Evolutionary conservation across 2,329 filamentous ascomycete genomes (phyloP).

Genomic region (Ophiostoma himal-ulmi): DNA sequence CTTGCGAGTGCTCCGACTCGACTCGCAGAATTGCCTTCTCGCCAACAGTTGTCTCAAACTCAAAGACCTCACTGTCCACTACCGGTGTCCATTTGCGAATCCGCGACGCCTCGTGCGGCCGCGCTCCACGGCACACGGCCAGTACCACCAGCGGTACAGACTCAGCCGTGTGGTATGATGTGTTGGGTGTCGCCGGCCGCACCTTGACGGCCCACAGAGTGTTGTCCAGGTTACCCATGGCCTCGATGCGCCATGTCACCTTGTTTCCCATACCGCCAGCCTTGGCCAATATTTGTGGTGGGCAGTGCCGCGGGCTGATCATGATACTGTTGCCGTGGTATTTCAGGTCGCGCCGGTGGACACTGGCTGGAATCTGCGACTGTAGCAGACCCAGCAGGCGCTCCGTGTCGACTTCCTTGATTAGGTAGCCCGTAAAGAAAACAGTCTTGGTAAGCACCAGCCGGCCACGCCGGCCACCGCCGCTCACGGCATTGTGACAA

Average conservation of each 20-base stretch:
- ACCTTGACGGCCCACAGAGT: constrained; percentile 83
- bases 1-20: constrained; percentile 56
- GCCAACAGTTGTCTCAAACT: constrained; percentile 76
- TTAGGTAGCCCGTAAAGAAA: constrained; percentile 88
- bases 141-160: constrained; percentile 73
- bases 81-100: constrained; percentile 82
- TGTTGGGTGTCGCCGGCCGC: constrained; percentile 56
- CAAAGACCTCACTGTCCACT: constrained; percentile 61
- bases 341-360: constrained; percentile 62
- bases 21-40: constrained; percentile 82
- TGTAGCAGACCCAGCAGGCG: constrained; percentile 64
- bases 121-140: constrained; percentile 67
- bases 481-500: constrained; percentile 62
- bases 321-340: constrained; percentile 85
- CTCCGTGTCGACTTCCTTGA: constrained; percentile 64
- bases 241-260: constrained; percentile 77
- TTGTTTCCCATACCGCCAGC: constrained; percentile 82
- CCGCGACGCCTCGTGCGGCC: constrained; percentile 70
- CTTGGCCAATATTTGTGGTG: constrained; percentile 66
- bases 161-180: constrained; percentile 73
- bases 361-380: constrained; percentile 46
- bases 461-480: constrained; percentile 34
- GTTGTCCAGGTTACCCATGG: constrained; percentile 67
- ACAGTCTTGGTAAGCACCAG: constrained; percentile 79
- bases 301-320: constrained; percentile 73